These are phyloP conservation scores for Termitomyces sp. DNA, from an alignment of 768 basidiomycete species.

Conservation along the genomic window DNA sequence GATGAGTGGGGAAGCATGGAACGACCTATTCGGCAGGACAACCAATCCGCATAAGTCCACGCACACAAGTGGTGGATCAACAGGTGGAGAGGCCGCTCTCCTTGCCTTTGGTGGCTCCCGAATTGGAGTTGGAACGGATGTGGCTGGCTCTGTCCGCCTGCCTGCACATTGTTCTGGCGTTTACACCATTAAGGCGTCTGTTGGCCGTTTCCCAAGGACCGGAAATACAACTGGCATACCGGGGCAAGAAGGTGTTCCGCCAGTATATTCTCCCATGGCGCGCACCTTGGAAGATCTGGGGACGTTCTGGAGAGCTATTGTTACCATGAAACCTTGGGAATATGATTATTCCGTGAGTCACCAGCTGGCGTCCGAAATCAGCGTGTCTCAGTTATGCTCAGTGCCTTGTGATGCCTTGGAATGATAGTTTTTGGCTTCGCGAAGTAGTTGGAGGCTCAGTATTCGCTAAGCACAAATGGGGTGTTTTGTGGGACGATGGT, in stretches of 20 bases:
- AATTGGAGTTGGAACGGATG: conserved; percentile 67
- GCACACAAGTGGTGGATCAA: conserved; percentile 63
- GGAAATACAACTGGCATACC: conserved; percentile 46
- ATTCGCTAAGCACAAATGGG: conserved; percentile 44
- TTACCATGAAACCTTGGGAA: conserved; percentile 62
- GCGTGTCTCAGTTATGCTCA: conserved; percentile 4
- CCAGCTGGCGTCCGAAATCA: conserved; percentile 18
- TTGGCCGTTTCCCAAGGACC: conserved; percentile 45
- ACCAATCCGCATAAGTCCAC: conserved; percentile 59
- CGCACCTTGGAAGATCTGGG: conserved; percentile 59
- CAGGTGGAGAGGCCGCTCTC: conserved; percentile 66
- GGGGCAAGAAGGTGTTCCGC: conserved; percentile 59
- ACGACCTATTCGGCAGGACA: conserved; percentile 58
- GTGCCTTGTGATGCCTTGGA: conserved; percentile 39
- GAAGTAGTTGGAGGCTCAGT: conserved; percentile 13
- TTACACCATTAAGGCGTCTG: conserved; percentile 54
- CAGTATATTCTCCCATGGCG: conserved; percentile 61
- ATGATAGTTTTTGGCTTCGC: background rate
- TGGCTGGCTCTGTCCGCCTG: conserved; percentile 65
- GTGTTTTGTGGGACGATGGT: conserved; percentile 67
- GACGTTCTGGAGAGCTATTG: conserved; percentile 60
- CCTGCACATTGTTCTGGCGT: conserved; percentile 68
- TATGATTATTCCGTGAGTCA: conserved; percentile 53
- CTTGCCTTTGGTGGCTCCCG: conserved; percentile 60
- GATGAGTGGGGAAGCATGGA: conserved; percentile 55